phyloP scores from a whole-genome alignment of 495 filamentous ascomycete genomes.

The Platismatia glauca region DNA sequence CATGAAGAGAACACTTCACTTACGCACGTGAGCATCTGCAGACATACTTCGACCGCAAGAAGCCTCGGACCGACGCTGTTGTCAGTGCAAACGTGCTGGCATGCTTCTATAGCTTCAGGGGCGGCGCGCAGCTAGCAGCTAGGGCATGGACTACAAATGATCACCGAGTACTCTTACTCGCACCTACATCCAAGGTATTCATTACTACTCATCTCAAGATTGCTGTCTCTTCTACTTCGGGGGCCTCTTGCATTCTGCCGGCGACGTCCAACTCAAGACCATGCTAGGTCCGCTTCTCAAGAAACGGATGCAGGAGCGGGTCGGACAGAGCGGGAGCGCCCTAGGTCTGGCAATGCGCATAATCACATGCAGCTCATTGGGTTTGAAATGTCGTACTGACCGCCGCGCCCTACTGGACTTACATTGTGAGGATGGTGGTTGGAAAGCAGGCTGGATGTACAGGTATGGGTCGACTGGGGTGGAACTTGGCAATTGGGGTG shows the following conservation, averaged over 20 bases:
- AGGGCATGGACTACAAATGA: not conserved
- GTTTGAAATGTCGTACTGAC: not conserved
- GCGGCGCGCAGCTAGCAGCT: not conserved
- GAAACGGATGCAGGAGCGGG: not conserved
- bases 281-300: constrained; percentile 3
- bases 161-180: not conserved
- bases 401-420: not conserved
- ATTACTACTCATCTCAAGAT: constrained; percentile 5
- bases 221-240: constrained; percentile 3
- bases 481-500: constrained; percentile 1
- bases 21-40: not conserved
- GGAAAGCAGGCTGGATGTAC: not conserved
- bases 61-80: constrained; percentile 2
- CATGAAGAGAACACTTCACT: not conserved
- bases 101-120: constrained; percentile 7
- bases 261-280: not conserved
- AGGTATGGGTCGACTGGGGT: constrained; percentile 3
- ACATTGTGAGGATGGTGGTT: constrained; percentile 3
- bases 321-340: constrained; percentile 2
- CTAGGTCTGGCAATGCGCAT: constrained; percentile 4
- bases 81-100: constrained; percentile 4
- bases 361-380: not conserved
- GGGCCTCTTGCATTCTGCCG: not conserved
- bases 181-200: not conserved
- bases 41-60: constrained; percentile 7